A percentile compares a stretch with the other conserved stretches of the same genome.
Evolutionary conservation across 2,329 filamentous ascomycete genomes (phyloP).

Genomic region (Stagonosporopsis tanaceti): DNA sequence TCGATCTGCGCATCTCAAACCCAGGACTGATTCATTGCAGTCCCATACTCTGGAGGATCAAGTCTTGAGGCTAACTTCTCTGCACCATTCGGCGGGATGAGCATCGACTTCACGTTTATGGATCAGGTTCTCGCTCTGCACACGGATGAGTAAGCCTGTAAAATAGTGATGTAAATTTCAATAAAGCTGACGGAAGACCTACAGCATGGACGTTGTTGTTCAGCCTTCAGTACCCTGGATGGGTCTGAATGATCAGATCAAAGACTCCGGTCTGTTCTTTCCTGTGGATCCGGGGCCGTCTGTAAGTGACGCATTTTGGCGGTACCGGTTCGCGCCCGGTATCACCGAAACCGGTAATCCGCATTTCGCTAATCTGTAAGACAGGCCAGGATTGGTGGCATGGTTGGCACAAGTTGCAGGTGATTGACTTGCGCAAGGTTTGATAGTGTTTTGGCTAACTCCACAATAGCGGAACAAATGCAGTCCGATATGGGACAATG

Average conservation of each 20-base stretch:
- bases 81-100: constrained; percentile 84
- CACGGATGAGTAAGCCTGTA: constrained; percentile 68
- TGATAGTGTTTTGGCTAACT: constrained; percentile 21
- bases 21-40: constrained; percentile 42
- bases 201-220: constrained; percentile 84
- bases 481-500: constrained; percentile 84
- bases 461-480: constrained; percentile 73
- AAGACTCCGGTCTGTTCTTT: constrained; percentile 82
- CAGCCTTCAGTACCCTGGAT: constrained; percentile 95
- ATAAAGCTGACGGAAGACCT: constrained; percentile 27
- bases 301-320: constrained; percentile 33
- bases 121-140: constrained; percentile 81
- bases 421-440: constrained; percentile 15
- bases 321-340: constrained; percentile 17
- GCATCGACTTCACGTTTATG: constrained; percentile 90
- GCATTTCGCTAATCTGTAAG: constrained; percentile 29
- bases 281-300: constrained; percentile 83
- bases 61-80: constrained; percentile 91
- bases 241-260: constrained; percentile 78
- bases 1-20: not conserved
- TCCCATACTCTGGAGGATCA: constrained; percentile 85
- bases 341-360: constrained; percentile 24
- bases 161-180: not conserved
- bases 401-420: constrained; percentile 77
- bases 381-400: constrained; percentile 78